Conservation (phyloP, 2,329 filamentous ascomycete genomes). For the Claviceps africana region DNA sequence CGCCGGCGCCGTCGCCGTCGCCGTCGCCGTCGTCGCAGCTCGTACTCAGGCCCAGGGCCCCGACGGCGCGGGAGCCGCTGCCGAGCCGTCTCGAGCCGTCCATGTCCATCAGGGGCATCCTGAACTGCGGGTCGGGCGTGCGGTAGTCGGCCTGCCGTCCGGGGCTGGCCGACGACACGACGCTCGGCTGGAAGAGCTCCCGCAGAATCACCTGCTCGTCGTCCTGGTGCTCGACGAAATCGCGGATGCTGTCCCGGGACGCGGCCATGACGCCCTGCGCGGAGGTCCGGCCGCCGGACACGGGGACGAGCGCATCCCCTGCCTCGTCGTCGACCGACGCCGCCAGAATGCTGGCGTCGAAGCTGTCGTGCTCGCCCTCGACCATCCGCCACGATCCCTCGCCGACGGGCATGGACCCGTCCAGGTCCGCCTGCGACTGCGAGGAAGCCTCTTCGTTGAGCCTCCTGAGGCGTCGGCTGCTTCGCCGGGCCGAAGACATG, state of each 20-base stretch:
- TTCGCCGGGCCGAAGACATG: not conserved
- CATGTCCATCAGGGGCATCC: conserved; percentile 35
- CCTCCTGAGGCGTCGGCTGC: not conserved
- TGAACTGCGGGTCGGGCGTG: conserved; percentile 36
- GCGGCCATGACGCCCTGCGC: conserved; percentile 20
- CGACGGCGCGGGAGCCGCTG: conserved; percentile 17
- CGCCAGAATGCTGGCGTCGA: conserved; percentile 40
- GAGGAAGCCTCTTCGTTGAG: not conserved
- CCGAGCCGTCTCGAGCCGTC: conserved; percentile 24
- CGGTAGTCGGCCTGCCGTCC: conserved; percentile 14
- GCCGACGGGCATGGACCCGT: conserved; percentile 28
- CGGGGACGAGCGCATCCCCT: conserved; percentile 19
- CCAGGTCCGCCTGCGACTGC: conserved; percentile 1
- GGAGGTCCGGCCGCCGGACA: conserved; percentile 26
- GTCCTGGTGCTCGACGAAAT: conserved; percentile 37
- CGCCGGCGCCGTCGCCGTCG: no score
- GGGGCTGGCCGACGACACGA: conserved; percentile 26
- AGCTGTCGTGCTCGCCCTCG: conserved; percentile 46
- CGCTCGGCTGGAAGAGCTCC: conserved; percentile 40
- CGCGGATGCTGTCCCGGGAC: conserved; percentile 43
- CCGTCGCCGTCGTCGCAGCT: conserved; percentile 11
- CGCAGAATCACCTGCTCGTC: conserved; percentile 42
- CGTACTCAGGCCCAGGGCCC: conserved; percentile 12
- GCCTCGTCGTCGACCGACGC: conserved; percentile 26
- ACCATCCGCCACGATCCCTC: conserved; percentile 45